These are phyloP conservation scores for Strobilomyces echinocephalus DNA, from an alignment of 768 basidiomycete genomes.

Conservation along the genomic window DNA sequence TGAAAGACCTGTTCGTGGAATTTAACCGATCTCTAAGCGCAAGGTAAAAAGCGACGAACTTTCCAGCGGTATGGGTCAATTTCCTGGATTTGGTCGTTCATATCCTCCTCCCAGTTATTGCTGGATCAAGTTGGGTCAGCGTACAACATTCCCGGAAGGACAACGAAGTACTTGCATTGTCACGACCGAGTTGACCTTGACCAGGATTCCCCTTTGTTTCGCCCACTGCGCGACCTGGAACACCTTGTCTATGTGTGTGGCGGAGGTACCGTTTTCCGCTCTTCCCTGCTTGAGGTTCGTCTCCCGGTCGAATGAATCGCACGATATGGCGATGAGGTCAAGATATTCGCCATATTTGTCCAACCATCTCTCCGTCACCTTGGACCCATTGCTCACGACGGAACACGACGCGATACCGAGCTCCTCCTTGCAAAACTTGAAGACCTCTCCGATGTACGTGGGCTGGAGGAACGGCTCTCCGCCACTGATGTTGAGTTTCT, in stretches of 20 bases:
- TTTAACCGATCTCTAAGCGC: not conserved
- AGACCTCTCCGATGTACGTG: slow-evolving; percentile 35
- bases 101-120: slow-evolving; percentile 38
- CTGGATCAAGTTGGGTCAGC: slow-evolving; percentile 14
- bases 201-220: slow-evolving; percentile 31
- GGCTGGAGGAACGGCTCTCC: slow-evolving; percentile 38
- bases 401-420: slow-evolving; percentile 33
- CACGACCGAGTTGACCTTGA: slow-evolving; percentile 36
- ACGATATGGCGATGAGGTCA: slow-evolving; percentile 41
- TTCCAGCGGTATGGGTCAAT: slow-evolving; percentile 38
- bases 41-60: slow-evolving; percentile 13
- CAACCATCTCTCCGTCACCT: slow-evolving; percentile 40
- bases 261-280: slow-evolving; percentile 28
- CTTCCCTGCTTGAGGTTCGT: slow-evolving; percentile 33
- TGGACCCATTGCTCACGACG: slow-evolving; percentile 35
- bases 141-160: not conserved
- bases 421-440: slow-evolving; percentile 36
- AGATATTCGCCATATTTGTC: slow-evolving; percentile 36
- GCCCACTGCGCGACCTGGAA: slow-evolving; percentile 36
- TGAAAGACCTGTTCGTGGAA: slow-evolving; percentile 29
- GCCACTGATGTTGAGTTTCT: slow-evolving; percentile 35
- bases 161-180: slow-evolving; percentile 18
- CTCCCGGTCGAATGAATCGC: slow-evolving; percentile 36
- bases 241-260: slow-evolving; percentile 31
- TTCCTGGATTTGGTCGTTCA: slow-evolving; percentile 34